phyloP scores from a whole-genome alignment of 2,329 filamentous ascomycete species.

The Sclerotiophoma versabilis region DNA sequence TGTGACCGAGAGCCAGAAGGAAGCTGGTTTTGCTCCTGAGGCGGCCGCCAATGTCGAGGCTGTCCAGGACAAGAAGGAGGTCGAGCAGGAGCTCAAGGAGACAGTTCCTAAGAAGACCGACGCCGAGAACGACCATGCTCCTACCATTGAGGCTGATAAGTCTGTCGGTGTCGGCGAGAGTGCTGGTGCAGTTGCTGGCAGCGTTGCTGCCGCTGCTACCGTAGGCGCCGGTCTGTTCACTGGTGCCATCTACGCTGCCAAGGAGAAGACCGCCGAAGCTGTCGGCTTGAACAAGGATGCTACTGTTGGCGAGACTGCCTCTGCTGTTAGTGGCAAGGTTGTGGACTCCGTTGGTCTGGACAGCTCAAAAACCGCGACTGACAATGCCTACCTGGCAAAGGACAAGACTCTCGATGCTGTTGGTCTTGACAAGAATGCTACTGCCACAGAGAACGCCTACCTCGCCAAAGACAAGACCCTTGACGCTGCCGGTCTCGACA shows the following conservation, averaged over 20 bases:
- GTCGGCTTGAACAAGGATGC: constrained; percentile 51
- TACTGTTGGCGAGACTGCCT: constrained; percentile 37
- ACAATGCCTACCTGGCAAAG: constrained; percentile 63
- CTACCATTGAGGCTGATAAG: constrained; percentile 25
- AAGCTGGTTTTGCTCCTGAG: constrained; percentile 70
- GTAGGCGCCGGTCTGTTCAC: constrained; percentile 52
- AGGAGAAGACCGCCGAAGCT: constrained; percentile 44
- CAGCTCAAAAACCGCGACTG: constrained; percentile 47
- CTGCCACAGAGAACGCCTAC: constrained; percentile 52
- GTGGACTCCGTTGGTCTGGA: constrained; percentile 49
- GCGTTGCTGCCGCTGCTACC: constrained; percentile 48
- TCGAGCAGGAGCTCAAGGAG: constrained; percentile 74
- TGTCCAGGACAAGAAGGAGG: constrained; percentile 72
- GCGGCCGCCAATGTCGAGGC: constrained; percentile 70
- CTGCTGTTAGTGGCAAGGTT: constrained; percentile 33
- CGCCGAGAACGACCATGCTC: constrained; percentile 46
- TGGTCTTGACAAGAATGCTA: constrained; percentile 67
- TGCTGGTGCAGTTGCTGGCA: constrained; percentile 27
- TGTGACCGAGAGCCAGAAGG: constrained; percentile 75
- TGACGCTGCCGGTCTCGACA: constrained; percentile 40
- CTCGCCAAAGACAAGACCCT: constrained; percentile 22
- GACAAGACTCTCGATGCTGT: constrained; percentile 74
- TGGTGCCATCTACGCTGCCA: constrained; percentile 40
- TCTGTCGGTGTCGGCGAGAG: constrained; percentile 18
- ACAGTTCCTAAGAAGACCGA: constrained; percentile 68